Evolutionary conservation across 148 eudicot species (phyloP).

Genomic region (Rhododendron vialii): DNA sequence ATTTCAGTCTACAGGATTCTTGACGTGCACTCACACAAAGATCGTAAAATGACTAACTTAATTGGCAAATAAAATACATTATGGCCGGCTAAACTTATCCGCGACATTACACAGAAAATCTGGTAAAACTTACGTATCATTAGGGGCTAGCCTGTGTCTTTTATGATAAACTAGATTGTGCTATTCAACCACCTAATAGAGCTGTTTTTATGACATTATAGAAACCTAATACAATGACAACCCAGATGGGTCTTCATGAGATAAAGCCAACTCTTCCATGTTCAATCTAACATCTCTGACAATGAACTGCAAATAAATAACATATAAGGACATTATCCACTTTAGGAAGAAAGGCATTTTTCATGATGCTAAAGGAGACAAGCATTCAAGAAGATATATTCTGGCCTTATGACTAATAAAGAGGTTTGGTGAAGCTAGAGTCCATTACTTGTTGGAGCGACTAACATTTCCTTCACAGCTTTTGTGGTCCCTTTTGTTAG

Average conservation of each 20-base stretch:
- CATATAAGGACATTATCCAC: conserved; percentile 17
- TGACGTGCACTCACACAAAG: not conserved
- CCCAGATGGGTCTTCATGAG: conserved; percentile 5
- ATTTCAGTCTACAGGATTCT: not conserved
- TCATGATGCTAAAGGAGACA: conserved; percentile 21
- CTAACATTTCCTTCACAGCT: not conserved
- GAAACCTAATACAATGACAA: conserved; percentile 5
- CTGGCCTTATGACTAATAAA: conserved; percentile 13
- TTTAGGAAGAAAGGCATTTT: conserved; percentile 8
- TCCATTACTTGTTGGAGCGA: not conserved
- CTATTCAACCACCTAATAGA: not conserved
- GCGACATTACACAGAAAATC: not conserved
- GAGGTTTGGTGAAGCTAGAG: conserved; percentile 13
- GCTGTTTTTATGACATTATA: not conserved
- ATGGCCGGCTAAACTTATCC: not conserved
- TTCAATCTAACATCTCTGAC: conserved; percentile 6
- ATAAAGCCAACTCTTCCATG: not conserved
- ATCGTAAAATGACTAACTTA: not conserved
- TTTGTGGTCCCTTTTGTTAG: conserved; percentile 4
- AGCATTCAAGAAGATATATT: conserved; percentile 13
- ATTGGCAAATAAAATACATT: not conserved
- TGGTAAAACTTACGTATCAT: not conserved
- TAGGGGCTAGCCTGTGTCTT: not conserved
- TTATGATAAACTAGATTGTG: not conserved
- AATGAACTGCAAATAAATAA: conserved; percentile 1